Evolutionary conservation across 805 yeast genomes (phyloP), one percentile per base, ranked within the genome.

Genomic region (Danielia oregonensis): DNA sequence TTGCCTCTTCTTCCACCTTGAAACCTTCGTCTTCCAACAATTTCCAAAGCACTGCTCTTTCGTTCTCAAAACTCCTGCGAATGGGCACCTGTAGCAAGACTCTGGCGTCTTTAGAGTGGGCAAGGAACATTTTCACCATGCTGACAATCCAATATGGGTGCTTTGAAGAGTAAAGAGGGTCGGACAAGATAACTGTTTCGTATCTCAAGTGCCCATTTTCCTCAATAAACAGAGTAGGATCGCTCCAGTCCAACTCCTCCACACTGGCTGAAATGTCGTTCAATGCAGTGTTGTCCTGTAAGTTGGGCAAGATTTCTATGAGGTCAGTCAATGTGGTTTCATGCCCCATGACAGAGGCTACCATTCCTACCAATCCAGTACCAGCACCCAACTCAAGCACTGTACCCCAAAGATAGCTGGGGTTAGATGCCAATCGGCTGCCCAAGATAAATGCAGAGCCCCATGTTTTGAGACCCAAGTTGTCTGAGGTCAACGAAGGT

Each of bases 401-500:
- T 0, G 61, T 55, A 14, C 50, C 57, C 11, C 30, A 16, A 3
- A 59, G 42, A 18, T 53, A 54, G 5, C 36, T 28, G 12, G 33
- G 29, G 17, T 36, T 17, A 9, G 24, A 31, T 8, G 70, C 55
- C 3, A 86, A 54, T 17, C 83, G 58, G 22, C 71, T 63, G 3
- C 93, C 72, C 16, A 93, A 61, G 5, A 86, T 70, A 17, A 84
- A 61, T 0, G 97, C 78, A 0, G 97, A 84, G 0, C 97, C 98
- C 98, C 98, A 91, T 0, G 98, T 91, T 43, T 91, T 87, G 55
- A 87, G 68, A 0, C 98, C 98, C 15, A 93, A 62, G 42, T 82
- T 84, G 57, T 93, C 98, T 24, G 78, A 75, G 0, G 96, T 86
- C 40, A 91, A 63, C 0, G 95, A 78, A 0, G 97, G 97, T 51